Evolutionary conservation across 2,329 filamentous ascomycete genomes (phyloP).

Genomic region (Talaromyces sp.): DNA sequence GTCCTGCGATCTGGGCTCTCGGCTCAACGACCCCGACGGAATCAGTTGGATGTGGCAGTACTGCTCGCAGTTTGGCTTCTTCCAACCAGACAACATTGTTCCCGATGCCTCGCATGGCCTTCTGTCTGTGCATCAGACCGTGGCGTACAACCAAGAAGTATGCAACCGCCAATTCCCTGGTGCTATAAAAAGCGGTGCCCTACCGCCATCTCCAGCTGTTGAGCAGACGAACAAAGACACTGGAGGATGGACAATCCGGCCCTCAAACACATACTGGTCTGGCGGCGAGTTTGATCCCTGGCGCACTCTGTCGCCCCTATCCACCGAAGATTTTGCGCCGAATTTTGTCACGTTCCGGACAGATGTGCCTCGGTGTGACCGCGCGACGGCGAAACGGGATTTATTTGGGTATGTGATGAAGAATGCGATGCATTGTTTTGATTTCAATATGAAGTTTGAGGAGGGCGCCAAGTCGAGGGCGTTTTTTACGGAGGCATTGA

Average conservation of each 20-base stretch:
- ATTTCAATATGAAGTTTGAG: constrained; percentile 34
- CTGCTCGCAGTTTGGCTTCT: constrained; percentile 50
- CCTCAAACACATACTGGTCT: constrained; percentile 48
- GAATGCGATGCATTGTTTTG: constrained; percentile 46
- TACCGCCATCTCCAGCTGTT: constrained; percentile 38
- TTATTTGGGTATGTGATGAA: constrained; percentile 46
- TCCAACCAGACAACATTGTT: constrained; percentile 40
- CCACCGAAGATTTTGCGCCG: constrained; percentile 37
- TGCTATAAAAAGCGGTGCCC: constrained; percentile 30
- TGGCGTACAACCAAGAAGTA: constrained; percentile 38
- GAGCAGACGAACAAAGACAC: constrained; percentile 38
- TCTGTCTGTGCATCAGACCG: constrained; percentile 43
- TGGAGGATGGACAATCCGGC: constrained; percentile 49
- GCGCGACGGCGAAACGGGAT: constrained; percentile 26
- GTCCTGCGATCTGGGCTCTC: constrained; percentile 34
- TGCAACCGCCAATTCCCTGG: constrained; percentile 47
- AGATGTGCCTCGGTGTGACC: constrained; percentile 40
- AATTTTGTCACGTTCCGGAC: constrained; percentile 29
- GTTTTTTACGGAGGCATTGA: constrained; percentile 36
- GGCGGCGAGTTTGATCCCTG: constrained; percentile 50
- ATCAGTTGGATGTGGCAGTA: constrained; percentile 50
- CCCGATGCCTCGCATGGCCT: constrained; percentile 40
- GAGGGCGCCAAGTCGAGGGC: constrained; percentile 30
- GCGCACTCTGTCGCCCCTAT: constrained; percentile 43
- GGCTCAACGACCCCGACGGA: constrained; percentile 27